A percentile compares a stretch with the other conserved stretches of the same genome.
phyloP scores from a whole-genome alignment of 345 rosid genomes.

The Syzygium aromaticum region DNA sequence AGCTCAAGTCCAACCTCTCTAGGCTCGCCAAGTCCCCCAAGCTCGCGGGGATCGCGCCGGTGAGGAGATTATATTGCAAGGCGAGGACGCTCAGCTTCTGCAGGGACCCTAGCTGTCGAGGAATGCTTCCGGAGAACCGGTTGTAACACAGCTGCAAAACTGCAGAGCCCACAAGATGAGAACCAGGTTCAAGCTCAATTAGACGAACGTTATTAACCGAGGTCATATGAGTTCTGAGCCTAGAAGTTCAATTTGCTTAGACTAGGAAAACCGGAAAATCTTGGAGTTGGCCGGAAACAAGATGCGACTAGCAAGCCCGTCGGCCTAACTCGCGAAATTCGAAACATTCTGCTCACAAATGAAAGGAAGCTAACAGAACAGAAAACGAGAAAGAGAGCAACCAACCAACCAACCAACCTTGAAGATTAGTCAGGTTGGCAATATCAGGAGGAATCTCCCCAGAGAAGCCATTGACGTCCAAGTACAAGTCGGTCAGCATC shows the following conservation, averaged over 20 bases:
- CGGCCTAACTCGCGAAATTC: too few species aligned
- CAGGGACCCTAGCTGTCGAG: constrained; percentile 68
- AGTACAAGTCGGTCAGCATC: constrained; percentile 66
- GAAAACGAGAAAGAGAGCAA: neutral
- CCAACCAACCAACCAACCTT: constrained; percentile 46
- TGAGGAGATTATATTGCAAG: constrained; percentile 61
- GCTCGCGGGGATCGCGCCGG: constrained; percentile 94
- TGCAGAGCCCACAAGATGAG: constrained; percentile 10
- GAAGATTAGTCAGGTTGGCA: constrained; percentile 63
- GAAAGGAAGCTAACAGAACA: neutral
- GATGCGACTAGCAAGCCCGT: too few species aligned
- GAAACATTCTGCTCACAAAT: neutral
- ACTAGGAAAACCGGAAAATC: too few species aligned
- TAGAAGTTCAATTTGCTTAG: neutral
- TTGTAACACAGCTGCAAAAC: constrained; percentile 92
- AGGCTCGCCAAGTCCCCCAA: constrained; percentile 55
- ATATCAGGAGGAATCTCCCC: constrained; percentile 70
- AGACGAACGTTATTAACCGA: neutral
- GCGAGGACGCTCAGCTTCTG: constrained; percentile 66
- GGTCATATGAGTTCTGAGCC: neutral
- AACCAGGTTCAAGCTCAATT: neutral
- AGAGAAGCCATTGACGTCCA: constrained; percentile 72
- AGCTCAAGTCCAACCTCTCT: constrained; percentile 83
- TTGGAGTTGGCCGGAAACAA: too few species aligned
- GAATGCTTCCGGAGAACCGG: constrained; percentile 68